Base-by-base conservation (phyloP, 768 basidiomycete species). In the Kwoniella shandongensis region DNA sequence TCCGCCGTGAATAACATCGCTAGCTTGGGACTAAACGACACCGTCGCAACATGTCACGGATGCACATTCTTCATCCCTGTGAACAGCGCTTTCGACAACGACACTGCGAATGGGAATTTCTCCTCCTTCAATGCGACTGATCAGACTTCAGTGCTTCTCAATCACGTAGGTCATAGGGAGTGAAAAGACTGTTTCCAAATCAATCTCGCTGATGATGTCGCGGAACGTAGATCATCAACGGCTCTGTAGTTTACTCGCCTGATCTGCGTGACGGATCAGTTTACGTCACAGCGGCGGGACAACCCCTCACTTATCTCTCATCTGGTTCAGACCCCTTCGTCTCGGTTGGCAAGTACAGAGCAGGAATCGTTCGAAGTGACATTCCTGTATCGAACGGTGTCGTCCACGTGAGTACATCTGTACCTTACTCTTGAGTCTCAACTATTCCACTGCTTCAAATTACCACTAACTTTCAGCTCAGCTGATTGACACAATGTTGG, bases 11-110 rank as follows among this genome's bases (percentile, higher is more conserved):
- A 40, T 5, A 26, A 57, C 7, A 45, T 66, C 41, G 35, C 55
- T 13, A 30, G 13, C 20, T 17, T 57, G 1, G 40, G 48, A 4
- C 39, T 61, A 17, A 51, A 55, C 30, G 56, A 56, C 30, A 52
- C 57, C 38, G 26, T 65, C 10, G 27, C 47, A 10, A 6, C 27
- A 20, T 69, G 63, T 47, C 36, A 55, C 26, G 67, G 67, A 10
- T 65, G 63, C 32, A 69, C 67, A 10, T 61, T 63, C 47, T 66
- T 69, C 52, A 51, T 69, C 8, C 67, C 67, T 10, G 54, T 58
- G 40, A 54, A 66, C 27, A 22, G 38, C 3, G 66, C 63, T 27
- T 38, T 66, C 18, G 54, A 51, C 22, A 23, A 39, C 6, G 44
- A 44, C 26, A 36, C 35, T 26, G 15, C 18, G 17, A 42, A 11